A percentile compares a stretch with the other conserved stretches of the same genome.
phyloP scores from a whole-genome alignment of 1,139 yeast genomes.

The Protomyces gravidus region DNA sequence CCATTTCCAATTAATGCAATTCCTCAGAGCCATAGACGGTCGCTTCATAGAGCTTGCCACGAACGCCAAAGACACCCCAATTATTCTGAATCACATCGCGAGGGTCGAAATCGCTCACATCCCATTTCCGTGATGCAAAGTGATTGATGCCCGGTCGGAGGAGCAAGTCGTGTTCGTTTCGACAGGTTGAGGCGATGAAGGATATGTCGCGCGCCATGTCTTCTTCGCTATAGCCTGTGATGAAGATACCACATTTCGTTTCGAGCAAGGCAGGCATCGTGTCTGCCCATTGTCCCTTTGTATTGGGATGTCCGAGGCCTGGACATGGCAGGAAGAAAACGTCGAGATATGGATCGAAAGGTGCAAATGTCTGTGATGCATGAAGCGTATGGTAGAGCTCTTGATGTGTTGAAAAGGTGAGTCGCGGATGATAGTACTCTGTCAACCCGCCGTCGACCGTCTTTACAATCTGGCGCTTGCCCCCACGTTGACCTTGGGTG shows the following conservation, averaged over 20 bases:
- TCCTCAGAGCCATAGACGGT: slow-evolving; percentile 13
- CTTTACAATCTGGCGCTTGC: slow-evolving; percentile 7
- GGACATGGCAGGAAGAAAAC: slow-evolving; percentile 93
- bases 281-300: slow-evolving; percentile 72
- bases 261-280: slow-evolving; percentile 82
- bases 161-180: slow-evolving; percentile 18
- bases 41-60: slow-evolving; percentile 26
- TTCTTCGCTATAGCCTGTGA: slow-evolving; percentile 79
- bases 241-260: slow-evolving; percentile 84
- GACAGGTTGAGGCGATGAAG: slow-evolving; percentile 21
- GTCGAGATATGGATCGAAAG: slow-evolving; percentile 94
- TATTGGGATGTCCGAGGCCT: slow-evolving; percentile 81
- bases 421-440: slow-evolving; percentile 67
- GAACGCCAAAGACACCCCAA: slow-evolving; percentile 27
- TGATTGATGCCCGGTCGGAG: slow-evolving; percentile 22
- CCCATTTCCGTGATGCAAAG: slow-evolving; percentile 27
- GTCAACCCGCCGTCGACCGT: slow-evolving; percentile 39
- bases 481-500: slow-evolving; percentile 38
- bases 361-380: slow-evolving; percentile 90
- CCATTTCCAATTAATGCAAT: not conserved
- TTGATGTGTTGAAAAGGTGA: slow-evolving; percentile 77
- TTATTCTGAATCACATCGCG: slow-evolving; percentile 26
- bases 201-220: slow-evolving; percentile 64
- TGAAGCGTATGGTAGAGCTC: slow-evolving; percentile 86
- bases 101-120: slow-evolving; percentile 22